Base-by-base conservation (phyloP, 345 rosid genomes). In the Dipteronia dyeriana region DNA sequence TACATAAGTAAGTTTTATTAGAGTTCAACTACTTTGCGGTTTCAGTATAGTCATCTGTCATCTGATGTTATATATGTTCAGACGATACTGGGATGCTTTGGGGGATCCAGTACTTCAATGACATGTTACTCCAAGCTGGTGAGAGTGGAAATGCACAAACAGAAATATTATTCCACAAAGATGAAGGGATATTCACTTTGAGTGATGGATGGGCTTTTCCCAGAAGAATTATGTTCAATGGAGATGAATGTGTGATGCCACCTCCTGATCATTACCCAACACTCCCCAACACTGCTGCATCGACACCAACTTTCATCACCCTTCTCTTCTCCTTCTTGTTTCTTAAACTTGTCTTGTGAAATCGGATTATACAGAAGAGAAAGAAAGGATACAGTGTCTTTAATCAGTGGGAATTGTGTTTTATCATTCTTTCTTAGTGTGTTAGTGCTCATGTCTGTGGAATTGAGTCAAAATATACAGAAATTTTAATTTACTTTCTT, bases 181-280 rank as follows among this genome's bases (percentile, higher is more conserved):
- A 95, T 43, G 38, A 81, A 2, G 87, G 66, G 9, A 39, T 60
- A 6, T 93, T 93, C 76, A 91, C 86, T 45, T 90, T 95, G 63
- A 75, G 84, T 53, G 89, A 85, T 81, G 99, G 98, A 22, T 95
- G 99, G 98, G 92, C 85, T 53, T 93, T 95, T 16, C 99, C 98
- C 0, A 83, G 95, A 78, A 91, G 91, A 70, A 85, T 93, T 70
- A 75, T 86, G 51, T 95, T 93, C 63, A 88, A 95, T 71, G 98
- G 98, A 1, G 97, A 93, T 83, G 93, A 91, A 68, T 95, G 98
- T 75, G 96, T 93, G 5, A 91, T 95, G 98, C 97, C 98, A 6
- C 84, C 81, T 31, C 97, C 95, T 0, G 97, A 90, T 74, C 83
- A 87, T 13, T 95, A 85, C 68, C 98, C 98, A 0, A 81, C 78